These are phyloP conservation scores for Lactarius akahatsu DNA, from an alignment of 768 basidiomycete genomes.

Conservation along the genomic window DNA sequence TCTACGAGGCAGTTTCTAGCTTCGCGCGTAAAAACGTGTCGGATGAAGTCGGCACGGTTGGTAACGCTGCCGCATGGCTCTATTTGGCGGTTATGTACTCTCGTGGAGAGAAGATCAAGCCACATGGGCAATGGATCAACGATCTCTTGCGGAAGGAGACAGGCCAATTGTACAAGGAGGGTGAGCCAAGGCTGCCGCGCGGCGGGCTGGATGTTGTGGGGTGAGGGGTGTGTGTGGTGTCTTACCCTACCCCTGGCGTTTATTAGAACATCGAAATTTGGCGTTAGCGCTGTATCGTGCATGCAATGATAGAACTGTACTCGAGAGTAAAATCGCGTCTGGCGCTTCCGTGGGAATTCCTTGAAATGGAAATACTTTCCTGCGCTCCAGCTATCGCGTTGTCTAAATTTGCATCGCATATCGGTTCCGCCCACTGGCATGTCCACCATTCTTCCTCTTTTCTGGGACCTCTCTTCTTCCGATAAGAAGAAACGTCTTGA, in stretches of 20 bases:
- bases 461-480: constrained; percentile 88
- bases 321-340: not conserved
- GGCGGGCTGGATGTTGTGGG: constrained; percentile 24
- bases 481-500: constrained; percentile 77
- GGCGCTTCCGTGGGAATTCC: not conserved
- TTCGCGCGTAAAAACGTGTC: constrained; percentile 73
- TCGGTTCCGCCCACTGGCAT: constrained; percentile 39
- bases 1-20: constrained; percentile 45
- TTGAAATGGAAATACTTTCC: constrained; percentile 7
- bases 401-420: not conserved
- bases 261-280: constrained; percentile 14
- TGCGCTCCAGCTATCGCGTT: not conserved
- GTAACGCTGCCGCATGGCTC: constrained; percentile 66
- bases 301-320: not conserved
- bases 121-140: constrained; percentile 83
- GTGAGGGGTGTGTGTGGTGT: constrained; percentile 4
- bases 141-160: constrained; percentile 77
- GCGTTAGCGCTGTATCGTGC: not conserved
- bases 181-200: constrained; percentile 73
- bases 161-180: constrained; percentile 61
- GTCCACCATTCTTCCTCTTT: constrained; percentile 88
- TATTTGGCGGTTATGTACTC: constrained; percentile 77
- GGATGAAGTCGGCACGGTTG: constrained; percentile 83
- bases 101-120: constrained; percentile 74
- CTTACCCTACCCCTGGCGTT: not conserved